These are phyloP conservation scores for Aspergillus nanangensis DNA, from an alignment of 495 filamentous ascomycete genomes.

Conservation along the genomic window DNA sequence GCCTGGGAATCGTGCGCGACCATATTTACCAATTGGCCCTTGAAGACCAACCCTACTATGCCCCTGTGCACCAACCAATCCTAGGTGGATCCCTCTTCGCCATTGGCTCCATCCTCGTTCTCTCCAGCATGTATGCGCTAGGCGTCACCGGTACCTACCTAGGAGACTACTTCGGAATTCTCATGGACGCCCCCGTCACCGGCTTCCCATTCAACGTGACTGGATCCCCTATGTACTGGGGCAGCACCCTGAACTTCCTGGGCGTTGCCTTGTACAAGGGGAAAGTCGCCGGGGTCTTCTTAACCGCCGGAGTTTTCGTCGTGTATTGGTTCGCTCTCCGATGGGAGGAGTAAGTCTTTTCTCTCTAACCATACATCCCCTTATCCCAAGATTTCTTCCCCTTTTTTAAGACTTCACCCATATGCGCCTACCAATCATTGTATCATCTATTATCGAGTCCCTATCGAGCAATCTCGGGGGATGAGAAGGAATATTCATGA, in stretches of 20 bases:
- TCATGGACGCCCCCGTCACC: slow-evolving; percentile 92
- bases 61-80: slow-evolving; percentile 64
- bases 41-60: slow-evolving; percentile 39
- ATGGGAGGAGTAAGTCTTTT: slow-evolving; percentile 74
- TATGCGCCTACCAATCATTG: background rate
- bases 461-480: too few species aligned
- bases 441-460: too few species aligned
- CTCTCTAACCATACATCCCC: background rate
- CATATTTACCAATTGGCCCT: slow-evolving; percentile 48
- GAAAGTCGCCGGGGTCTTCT: slow-evolving; percentile 78
- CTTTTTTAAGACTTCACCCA: background rate
- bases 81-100: slow-evolving; percentile 66
- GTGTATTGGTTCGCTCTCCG: slow-evolving; percentile 78
- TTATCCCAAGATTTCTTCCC: background rate
- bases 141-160: slow-evolving; percentile 95
- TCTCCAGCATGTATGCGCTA: slow-evolving; percentile 86
- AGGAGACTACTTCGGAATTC: slow-evolving; percentile 96
- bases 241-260: slow-evolving; percentile 85
- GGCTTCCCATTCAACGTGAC: slow-evolving; percentile 95
- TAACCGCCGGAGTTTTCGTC: slow-evolving; percentile 70
- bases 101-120: slow-evolving; percentile 76
- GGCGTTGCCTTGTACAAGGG: slow-evolving; percentile 85
- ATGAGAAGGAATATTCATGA: too few species aligned
- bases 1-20: slow-evolving; percentile 83
- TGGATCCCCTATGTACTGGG: slow-evolving; percentile 94